Evolutionary conservation across 306 rosid genomes (phyloP).

Genomic region (Comarum palustre): DNA sequence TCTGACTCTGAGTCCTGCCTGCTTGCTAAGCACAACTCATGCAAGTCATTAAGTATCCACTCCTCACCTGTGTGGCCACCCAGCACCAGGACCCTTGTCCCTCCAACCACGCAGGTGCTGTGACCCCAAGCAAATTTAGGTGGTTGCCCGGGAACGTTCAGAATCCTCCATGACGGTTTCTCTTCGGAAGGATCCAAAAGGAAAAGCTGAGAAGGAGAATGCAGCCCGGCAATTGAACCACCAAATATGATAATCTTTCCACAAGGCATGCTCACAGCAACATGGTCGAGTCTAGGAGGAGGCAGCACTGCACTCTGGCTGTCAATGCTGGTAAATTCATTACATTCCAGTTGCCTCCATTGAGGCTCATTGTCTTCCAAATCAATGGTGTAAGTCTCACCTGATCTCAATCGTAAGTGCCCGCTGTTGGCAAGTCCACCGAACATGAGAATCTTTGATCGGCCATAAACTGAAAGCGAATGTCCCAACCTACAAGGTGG

Average conservation of each 20-base stretch:
- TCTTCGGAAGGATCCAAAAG: slow-evolving; percentile 95
- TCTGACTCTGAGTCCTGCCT: slow-evolving; percentile 53
- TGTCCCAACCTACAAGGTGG: slow-evolving; percentile 95
- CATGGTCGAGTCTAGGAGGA: slow-evolving; percentile 94
- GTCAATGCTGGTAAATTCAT: slow-evolving; percentile 64
- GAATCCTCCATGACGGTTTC: slow-evolving; percentile 95
- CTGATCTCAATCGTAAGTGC: slow-evolving; percentile 72
- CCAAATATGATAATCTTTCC: slow-evolving; percentile 91
- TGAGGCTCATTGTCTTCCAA: slow-evolving; percentile 72
- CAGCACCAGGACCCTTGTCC: slow-evolving; percentile 84
- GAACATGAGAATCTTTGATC: slow-evolving; percentile 86
- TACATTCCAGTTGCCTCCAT: slow-evolving; percentile 84
- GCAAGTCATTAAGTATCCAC: slow-evolving; percentile 95
- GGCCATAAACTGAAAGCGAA: slow-evolving; percentile 84
- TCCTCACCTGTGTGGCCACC: slow-evolving; percentile 98
- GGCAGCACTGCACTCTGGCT: slow-evolving; percentile 83
- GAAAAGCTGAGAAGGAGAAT: slow-evolving; percentile 94
- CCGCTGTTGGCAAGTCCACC: slow-evolving; percentile 99
- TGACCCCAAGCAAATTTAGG: slow-evolving; percentile 99
- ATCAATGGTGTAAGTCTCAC: slow-evolving; percentile 87
- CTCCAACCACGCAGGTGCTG: slow-evolving; percentile 95
- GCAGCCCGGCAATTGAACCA: slow-evolving; percentile 90
- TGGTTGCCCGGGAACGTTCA: slow-evolving; percentile 87
- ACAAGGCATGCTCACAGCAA: slow-evolving; percentile 99
- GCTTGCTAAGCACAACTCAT: slow-evolving; percentile 89